These are phyloP conservation scores for Lactarius tabidus DNA, from an alignment of 768 basidiomycete genomes.

Conservation along the genomic window DNA sequence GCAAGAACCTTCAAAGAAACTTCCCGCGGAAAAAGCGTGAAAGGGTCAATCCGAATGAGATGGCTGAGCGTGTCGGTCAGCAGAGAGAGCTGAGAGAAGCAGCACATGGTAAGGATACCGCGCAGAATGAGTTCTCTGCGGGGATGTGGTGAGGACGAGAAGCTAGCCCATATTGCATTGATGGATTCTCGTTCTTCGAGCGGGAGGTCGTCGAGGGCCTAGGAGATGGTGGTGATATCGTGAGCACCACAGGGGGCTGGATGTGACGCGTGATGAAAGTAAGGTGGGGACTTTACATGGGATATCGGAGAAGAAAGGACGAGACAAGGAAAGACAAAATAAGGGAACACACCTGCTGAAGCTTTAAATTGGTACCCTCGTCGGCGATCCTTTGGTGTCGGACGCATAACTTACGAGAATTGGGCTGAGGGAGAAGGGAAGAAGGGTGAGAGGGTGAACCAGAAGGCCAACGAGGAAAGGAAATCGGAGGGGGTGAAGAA, in stretches of 20 bases:
- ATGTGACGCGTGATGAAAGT: conserved; percentile 6
- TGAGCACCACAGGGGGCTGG: background rate
- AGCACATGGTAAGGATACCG: conserved; percentile 98
- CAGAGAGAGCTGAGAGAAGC: conserved; percentile 96
- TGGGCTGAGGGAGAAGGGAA: conserved; percentile 29
- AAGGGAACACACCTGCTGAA: conserved; percentile 68
- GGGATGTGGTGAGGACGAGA: conserved; percentile 90
- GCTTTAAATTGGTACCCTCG: conserved; percentile 85
- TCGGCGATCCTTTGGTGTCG: conserved; percentile 96
- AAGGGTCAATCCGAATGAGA: conserved; percentile 95
- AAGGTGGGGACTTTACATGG: background rate
- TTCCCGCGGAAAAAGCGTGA: conserved; percentile 86
- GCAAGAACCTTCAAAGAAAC: conserved; percentile 81
- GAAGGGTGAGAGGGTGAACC: conserved; percentile 27
- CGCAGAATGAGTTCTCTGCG: conserved; percentile 91
- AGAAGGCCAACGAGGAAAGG: conserved; percentile 2
- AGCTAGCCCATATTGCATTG: conserved; percentile 93
- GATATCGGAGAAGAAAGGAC: background rate
- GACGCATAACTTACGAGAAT: conserved; percentile 78
- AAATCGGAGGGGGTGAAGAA: background rate
- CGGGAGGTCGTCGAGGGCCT: conserved; percentile 90
- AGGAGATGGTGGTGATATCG: conserved; percentile 3
- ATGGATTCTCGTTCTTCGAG: conserved; percentile 82
- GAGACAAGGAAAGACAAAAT: background rate
- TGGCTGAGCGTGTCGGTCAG: conserved; percentile 88